Evolutionary conservation across 352 stramenopile genomes (phyloP).

Genomic region (Elongisporangium undulatum): DNA sequence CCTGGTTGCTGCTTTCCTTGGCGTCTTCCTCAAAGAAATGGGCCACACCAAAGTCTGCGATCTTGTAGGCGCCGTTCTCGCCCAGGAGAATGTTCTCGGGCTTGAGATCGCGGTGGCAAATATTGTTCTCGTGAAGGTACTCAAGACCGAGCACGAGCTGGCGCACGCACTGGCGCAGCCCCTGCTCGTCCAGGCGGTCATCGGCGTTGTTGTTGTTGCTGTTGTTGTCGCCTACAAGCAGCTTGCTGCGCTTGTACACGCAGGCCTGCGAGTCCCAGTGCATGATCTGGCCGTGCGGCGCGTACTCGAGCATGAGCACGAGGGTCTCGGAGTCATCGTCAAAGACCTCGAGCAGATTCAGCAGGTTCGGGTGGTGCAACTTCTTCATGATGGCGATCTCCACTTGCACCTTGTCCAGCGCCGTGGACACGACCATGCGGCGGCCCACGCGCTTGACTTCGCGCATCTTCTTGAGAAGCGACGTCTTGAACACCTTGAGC

Average conservation of each 20-base stretch:
- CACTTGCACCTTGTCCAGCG: constrained; percentile 82
- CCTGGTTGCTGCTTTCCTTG: constrained; percentile 4
- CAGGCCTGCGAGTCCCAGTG: constrained; percentile 60
- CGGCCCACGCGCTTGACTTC: constrained; percentile 79
- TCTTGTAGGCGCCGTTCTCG: constrained; percentile 71
- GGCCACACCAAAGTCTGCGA: constrained; percentile 82
- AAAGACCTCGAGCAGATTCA: constrained; percentile 80
- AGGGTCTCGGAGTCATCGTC: constrained; percentile 82
- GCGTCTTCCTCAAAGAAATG: constrained; percentile 68
- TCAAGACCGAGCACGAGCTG: constrained; percentile 74
- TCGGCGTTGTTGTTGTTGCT: constrained; percentile 12
- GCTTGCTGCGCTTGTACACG: constrained; percentile 39
- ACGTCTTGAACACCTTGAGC: constrained; percentile 86
- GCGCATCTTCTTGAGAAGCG: constrained; percentile 81
- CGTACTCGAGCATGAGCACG: constrained; percentile 85
- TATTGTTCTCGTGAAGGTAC: constrained; percentile 83
- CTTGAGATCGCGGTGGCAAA: constrained; percentile 85
- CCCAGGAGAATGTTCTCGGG: constrained; percentile 81
- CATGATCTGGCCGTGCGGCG: constrained; percentile 79
- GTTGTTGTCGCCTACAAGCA: constrained; percentile 5
- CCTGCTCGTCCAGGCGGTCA: constrained; percentile 41
- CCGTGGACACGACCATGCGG: constrained; percentile 83
- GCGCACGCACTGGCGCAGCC: constrained; percentile 60
- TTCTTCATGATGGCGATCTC: constrained; percentile 91
- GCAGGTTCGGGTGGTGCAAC: constrained; percentile 65